These are phyloP conservation scores for Fusarium sp. DNA, from an alignment of 2,329 filamentous ascomycete genomes.

Conservation along the genomic window DNA sequence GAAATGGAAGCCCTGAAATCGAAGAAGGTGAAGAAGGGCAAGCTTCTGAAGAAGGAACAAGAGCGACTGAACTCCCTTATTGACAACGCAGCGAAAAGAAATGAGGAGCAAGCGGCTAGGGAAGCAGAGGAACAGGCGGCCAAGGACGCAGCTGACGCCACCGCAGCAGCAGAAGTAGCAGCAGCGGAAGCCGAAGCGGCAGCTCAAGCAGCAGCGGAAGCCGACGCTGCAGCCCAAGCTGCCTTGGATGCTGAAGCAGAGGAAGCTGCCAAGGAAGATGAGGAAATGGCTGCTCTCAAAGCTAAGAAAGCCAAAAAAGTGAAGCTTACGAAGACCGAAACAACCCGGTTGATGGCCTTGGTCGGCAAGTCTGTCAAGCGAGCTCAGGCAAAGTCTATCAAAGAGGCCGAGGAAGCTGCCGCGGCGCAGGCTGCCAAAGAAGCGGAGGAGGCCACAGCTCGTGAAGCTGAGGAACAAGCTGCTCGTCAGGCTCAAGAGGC, in stretches of 20 bases:
- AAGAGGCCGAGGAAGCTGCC: conserved; percentile 39
- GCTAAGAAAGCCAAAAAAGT: conserved; percentile 54
- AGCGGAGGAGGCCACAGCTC: conserved; percentile 47
- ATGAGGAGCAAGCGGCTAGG: conserved; percentile 28
- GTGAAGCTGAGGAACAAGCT: conserved; percentile 35
- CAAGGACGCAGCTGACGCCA: conserved; percentile 31
- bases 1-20: conserved; percentile 39
- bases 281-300: conserved; percentile 40
- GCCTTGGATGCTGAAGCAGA: conserved; percentile 35
- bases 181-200: conserved; percentile 40
- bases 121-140: conserved; percentile 40
- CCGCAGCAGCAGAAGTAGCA: conserved; percentile 18
- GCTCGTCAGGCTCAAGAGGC: conserved; percentile 33
- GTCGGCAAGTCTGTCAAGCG: conserved; percentile 42
- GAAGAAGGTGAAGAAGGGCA: conserved; percentile 54
- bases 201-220: conserved; percentile 32
- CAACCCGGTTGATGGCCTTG: conserved; percentile 39
- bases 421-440: conserved; percentile 35
- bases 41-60: conserved; percentile 41
- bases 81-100: conserved; percentile 31
- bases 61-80: conserved; percentile 42
- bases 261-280: conserved; percentile 44
- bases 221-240: conserved; percentile 26
- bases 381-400: conserved; percentile 40
- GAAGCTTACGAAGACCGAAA: conserved; percentile 43